Base-by-base conservation (phyloP, 371 early-diverging fungal genomes). In the Mucor saturninus region DNA sequence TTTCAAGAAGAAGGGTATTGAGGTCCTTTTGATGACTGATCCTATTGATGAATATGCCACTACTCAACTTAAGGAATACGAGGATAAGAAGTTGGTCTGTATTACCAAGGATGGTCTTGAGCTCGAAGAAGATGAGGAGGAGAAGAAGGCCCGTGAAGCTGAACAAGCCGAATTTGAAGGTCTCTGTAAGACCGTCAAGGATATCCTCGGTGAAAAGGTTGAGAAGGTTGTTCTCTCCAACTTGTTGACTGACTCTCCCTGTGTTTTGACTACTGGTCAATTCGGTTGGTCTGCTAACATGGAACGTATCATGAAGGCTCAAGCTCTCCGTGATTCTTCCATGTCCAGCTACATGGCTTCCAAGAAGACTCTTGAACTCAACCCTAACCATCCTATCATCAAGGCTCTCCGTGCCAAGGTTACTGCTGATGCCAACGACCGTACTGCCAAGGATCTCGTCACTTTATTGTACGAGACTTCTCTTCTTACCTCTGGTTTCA, bases 301-400 rank as follows among this genome's bases (percentile, higher is more conserved):
- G 97, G 99, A 99, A 84, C 93, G 97, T 84, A 98, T 99, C 91
- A 98, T 99, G 97, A 96, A 94, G 88, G 95, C 98, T 49, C 99
- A 99, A 86, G 97, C 99, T 45, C 91, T 97, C 69, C 94, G 97
- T 77, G 98, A 99, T 83, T 87, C 89, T 51, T 89, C 92, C 72
- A 97, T 97, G 97, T 91, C 94, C 49, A 81, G 91, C 50, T 98
- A 97, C 93, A 96, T 97, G 97, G 94, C 93, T 40, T 92, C 92
- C 76, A 99, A 99, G 94, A 98, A 98, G 92, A 97, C 95, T 55
- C 85, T 99, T 62, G 98, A 98, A 83, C 83, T 99, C 76, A 98
- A 99, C 91, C 97, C 98, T 73, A 72, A 84, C 59, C 93, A 99
- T 85, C 74, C 96, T 43, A 96, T 98, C 80, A 83, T 98, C 86